Evolutionary conservation across 495 filamentous ascomycete genomes (phyloP), one percentile per base, ranked within the genome.

Genomic region (Massariosphaeria phaeospora): DNA sequence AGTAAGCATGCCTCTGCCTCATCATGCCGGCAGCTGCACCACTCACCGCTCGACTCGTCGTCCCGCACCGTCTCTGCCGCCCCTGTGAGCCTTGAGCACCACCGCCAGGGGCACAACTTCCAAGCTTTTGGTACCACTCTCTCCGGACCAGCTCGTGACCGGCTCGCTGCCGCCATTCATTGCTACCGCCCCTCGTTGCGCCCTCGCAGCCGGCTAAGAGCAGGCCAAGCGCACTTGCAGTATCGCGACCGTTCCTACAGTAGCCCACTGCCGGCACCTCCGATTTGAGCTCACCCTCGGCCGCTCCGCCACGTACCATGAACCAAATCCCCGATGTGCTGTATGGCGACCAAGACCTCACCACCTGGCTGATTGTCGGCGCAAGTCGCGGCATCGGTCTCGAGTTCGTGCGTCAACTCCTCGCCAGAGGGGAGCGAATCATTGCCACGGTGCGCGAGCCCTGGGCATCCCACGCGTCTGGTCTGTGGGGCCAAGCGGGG

Each of bases 331-430:
- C 61, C 9, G 57, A 64, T 48, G 48, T 55, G 13, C 50, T 67
- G 48, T 66, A 65, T 38, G 46, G 50, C 43, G 55, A 62, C 43
- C 27, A 63, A 41, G 61, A 67, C n/a, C 43, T 36, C 30, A 69
- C 59, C 36, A 76, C 75, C 8, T 80, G 78, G 75, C 61, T 79
- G 9, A 71, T 81, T n/a, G 68, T 81, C 11, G 79, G 79, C 29
- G 78, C 77, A 24, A 75, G 73, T 38, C 69, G 78, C 62, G 79
- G 79, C 50, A 82, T 82, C 52, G 79, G 79, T 30, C 65, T 79
- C 18, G 79, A 81, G 55, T 77, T 79, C 55, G 73, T 75, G 2
- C 59, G 66, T 10, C 79, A 82, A 53, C 61, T 79, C 5, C 63
- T 81, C 1, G 53, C 59, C 21, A 65, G 63, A 30, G 76, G 74